Percentiles rank a stretch among this genome's conserved stretches.
These are phyloP conservation scores for Jamesozyma rosinii DNA, from an alignment of 805 yeast species.

Conservation along the genomic window DNA sequence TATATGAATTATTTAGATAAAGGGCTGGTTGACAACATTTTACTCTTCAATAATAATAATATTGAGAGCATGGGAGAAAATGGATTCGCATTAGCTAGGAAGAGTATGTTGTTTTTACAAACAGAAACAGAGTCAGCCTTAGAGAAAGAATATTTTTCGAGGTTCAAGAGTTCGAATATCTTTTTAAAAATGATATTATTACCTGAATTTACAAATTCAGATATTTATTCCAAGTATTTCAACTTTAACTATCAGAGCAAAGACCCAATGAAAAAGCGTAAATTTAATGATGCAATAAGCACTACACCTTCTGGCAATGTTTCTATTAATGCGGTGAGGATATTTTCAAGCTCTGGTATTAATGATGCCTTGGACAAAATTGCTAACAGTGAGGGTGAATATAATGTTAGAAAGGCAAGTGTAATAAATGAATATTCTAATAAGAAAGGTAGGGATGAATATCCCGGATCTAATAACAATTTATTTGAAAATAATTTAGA, in stretches of 20 bases:
- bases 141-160: conserved; percentile 46
- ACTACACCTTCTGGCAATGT: neutral
- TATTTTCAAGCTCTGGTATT: conserved; percentile 24
- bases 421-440: conserved; percentile 8
- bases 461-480: neutral
- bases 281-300: conserved; percentile 11
- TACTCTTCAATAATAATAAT: conserved; percentile 6
- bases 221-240: conserved; percentile 15
- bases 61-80: conserved; percentile 4
- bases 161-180: conserved; percentile 50
- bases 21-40: conserved; percentile 13
- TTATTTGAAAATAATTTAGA: neutral
- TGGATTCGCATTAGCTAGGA: conserved; percentile 40
- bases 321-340: conserved; percentile 6
- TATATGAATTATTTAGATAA: conserved; percentile 18
- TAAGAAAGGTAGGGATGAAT: neutral
- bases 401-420: conserved; percentile 4
- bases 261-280: neutral
- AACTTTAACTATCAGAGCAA: conserved; percentile 1
- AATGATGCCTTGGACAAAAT: conserved; percentile 29
- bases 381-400: conserved; percentile 12
- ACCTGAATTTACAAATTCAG: conserved; percentile 29
- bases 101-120: conserved; percentile 52
- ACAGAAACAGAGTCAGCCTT: conserved; percentile 41
- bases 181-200: conserved; percentile 47